Conservation (phyloP, 1,284 basidiomycete species). For the Ustilago nuda region DNA sequence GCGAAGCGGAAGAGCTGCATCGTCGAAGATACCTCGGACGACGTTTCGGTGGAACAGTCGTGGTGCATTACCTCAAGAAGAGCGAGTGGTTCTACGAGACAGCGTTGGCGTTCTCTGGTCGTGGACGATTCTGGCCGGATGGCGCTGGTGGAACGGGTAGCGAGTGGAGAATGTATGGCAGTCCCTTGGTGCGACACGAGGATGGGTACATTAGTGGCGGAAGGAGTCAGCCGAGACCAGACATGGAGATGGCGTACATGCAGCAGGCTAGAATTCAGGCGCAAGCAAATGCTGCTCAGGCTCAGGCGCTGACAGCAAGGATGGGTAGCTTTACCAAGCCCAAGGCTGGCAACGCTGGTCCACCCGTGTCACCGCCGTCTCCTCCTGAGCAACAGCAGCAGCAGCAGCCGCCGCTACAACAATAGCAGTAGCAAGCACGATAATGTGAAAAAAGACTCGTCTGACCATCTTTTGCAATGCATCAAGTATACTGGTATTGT, state of each 20-base stretch:
- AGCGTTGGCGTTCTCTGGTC: conserved; percentile 84
- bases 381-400: conserved; percentile 2
- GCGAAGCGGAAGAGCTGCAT: conserved; percentile 73
- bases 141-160: conserved; percentile 58
- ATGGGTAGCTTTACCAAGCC: conserved; percentile 54
- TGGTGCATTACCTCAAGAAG: conserved; percentile 97
- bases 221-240: conserved; percentile 52
- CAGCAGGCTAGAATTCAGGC: conserved; percentile 48
- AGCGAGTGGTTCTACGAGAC: conserved; percentile 96
- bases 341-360: conserved; percentile 17
- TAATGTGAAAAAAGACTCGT: background rate
- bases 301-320: conserved; percentile 32
- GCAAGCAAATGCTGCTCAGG: conserved; percentile 49
- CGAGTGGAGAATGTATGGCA: conserved; percentile 63
- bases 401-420: conserved; percentile 13
- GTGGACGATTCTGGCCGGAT: conserved; percentile 74
- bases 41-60: conserved; percentile 83
- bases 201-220: conserved; percentile 55
- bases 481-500: background rate
- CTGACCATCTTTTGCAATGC: too few relatives aligned
- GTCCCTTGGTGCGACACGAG: conserved; percentile 57
- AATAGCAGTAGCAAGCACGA: conserved; percentile 2
- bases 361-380: conserved; percentile 6
- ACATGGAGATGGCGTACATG: conserved; percentile 53
- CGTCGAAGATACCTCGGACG: conserved; percentile 67